A percentile compares a stretch with the other conserved stretches of the same genome.
Conservation (phyloP, 768 basidiomycete genomes). For the Suillus fuscotomentosus region DNA sequence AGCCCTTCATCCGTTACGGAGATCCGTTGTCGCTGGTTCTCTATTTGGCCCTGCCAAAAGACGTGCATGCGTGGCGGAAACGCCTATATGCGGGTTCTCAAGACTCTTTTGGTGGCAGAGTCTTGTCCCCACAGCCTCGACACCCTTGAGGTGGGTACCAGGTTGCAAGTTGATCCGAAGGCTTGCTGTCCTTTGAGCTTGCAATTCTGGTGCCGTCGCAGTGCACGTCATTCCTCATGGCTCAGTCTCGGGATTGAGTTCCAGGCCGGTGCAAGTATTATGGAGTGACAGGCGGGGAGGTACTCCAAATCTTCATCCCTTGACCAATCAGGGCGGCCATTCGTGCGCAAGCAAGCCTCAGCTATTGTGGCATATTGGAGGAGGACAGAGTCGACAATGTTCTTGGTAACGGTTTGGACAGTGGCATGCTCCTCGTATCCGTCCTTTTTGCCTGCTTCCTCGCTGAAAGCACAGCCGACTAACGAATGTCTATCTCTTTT, state of each 20-base stretch:
- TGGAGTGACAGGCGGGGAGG: slow-evolving; percentile 22
- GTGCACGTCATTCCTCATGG: slow-evolving; percentile 23
- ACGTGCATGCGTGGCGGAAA: slow-evolving; percentile 6
- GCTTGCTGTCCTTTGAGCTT: slow-evolving; percentile 28
- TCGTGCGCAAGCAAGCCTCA: slow-evolving; percentile 26
- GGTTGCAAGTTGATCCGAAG: slow-evolving; percentile 22
- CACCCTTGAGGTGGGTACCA: slow-evolving; percentile 21
- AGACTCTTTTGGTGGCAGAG: slow-evolving; percentile 25
- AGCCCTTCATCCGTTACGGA: slow-evolving; percentile 16
- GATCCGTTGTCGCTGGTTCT: slow-evolving; percentile 21
- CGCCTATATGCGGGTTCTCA: slow-evolving; percentile 28
- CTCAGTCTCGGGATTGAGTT: slow-evolving; percentile 32
- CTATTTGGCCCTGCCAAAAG: slow-evolving; percentile 17
- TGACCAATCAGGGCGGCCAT: slow-evolving; percentile 32
- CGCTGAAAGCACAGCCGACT: slow-evolving; percentile 33
- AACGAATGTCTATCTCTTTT: slow-evolving; percentile 30
- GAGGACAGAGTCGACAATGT: slow-evolving; percentile 23
- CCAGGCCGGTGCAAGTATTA: slow-evolving; percentile 31
- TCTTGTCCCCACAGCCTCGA: slow-evolving; percentile 28
- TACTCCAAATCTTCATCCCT: slow-evolving; percentile 33
- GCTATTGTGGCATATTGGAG: slow-evolving; percentile 17
- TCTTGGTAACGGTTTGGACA: slow-evolving; percentile 24
- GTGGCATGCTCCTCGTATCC: slow-evolving; percentile 36
- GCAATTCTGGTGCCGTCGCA: slow-evolving; percentile 23
- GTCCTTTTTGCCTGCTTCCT: slow-evolving; percentile 42